Percentiles rank a stretch among this genome's conserved stretches.
Conservation (phyloP, 257 asterid genomes). For the Asclepias syriaca region DNA sequence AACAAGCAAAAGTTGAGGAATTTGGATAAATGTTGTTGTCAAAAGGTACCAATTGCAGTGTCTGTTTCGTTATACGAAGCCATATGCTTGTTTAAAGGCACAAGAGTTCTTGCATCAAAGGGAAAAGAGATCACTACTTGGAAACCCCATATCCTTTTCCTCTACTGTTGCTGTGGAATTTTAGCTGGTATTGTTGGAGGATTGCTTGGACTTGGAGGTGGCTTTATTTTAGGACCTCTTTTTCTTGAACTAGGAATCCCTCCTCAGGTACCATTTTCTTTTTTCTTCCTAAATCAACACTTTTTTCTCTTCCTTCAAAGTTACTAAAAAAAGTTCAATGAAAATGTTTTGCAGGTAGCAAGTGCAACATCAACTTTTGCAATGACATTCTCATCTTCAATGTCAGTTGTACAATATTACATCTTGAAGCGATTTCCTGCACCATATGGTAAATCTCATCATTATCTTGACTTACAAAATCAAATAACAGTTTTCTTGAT, state of each 20-base stretch:
- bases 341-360: constrained; percentile 21
- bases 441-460: constrained; percentile 24
- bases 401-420: constrained; percentile 38
- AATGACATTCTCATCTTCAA: constrained; percentile 36
- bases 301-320: too few relatives aligned
- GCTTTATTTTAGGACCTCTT: constrained; percentile 35
- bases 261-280: constrained; percentile 24
- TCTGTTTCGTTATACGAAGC: constrained; percentile 34
- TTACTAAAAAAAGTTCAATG: too few relatives aligned
- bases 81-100: constrained; percentile 24
- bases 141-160: constrained; percentile 30
- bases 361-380: constrained; percentile 43
- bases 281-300: not conserved
- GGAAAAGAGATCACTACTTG: constrained; percentile 29
- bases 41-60: constrained; percentile 30
- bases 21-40: not conserved
- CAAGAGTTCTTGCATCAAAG: constrained; percentile 28
- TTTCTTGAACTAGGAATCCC: constrained; percentile 37
- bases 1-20: not conserved
- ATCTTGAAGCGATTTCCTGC: constrained; percentile 34
- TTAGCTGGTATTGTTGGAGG: constrained; percentile 39
- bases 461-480: not conserved
- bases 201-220: constrained; percentile 38
- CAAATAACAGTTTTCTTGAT: not conserved
- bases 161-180: constrained; percentile 30